Evolutionary conservation across 441 rosid genomes (phyloP).

Genomic region (Erysimum pusillum): DNA sequence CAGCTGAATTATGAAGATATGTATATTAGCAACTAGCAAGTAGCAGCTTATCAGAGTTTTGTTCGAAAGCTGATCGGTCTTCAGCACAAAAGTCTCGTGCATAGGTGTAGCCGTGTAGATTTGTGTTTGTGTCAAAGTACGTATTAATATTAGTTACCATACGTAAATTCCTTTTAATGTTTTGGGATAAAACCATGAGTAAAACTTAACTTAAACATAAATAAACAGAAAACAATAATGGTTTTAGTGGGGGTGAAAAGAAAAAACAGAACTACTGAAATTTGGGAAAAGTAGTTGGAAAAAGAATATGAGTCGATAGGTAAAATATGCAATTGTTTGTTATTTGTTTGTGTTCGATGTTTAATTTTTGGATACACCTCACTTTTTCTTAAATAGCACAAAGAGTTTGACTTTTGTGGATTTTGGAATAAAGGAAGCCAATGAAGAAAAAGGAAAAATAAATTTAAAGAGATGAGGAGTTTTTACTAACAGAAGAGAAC

Average conservation of each 20-base stretch:
- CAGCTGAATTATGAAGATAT: conserved; percentile 16
- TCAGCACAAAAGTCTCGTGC: neutral
- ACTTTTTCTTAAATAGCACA: neutral
- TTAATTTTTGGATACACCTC: neutral
- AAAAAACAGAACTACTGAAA: neutral
- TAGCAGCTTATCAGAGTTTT: conserved; percentile 33
- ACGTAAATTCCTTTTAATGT: neutral
- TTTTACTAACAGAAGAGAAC: neutral
- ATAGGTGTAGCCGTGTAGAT: neutral
- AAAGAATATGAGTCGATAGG: conserved; percentile 7
- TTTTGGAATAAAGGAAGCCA: neutral
- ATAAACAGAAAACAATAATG: neutral
- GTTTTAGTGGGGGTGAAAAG: neutral
- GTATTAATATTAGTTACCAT: neutral
- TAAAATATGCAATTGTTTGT: conserved; percentile 17
- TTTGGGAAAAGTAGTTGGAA: conserved; percentile 19
- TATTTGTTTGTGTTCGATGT: too few species aligned
- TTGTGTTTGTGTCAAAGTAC: neutral
- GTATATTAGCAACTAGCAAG: conserved; percentile 22
- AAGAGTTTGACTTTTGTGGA: conserved; percentile 2
- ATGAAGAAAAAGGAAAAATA: neutral
- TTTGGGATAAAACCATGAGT: neutral
- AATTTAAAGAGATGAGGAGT: neutral
- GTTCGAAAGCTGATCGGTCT: conserved; percentile 13
- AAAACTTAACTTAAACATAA: neutral